Conservation (phyloP, 2,329 filamentous ascomycete species). For the Phialophora verrucosa region DNA sequence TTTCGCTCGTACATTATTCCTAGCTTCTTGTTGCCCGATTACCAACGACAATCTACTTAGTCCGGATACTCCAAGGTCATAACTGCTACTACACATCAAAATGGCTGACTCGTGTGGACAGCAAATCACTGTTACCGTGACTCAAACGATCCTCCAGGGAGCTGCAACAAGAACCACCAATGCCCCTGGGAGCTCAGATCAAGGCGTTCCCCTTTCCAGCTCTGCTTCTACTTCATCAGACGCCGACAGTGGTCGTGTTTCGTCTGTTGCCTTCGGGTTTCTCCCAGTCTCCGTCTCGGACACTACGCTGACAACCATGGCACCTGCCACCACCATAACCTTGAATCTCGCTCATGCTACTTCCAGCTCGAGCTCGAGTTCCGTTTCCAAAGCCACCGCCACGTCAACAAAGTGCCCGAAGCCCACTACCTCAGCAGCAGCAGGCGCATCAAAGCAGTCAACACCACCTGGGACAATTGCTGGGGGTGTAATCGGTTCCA, state of each 20-base stretch:
- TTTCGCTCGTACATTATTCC: not conserved
- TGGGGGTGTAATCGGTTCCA: conserved; percentile 30
- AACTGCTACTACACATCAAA: not conserved
- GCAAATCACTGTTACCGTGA: conserved; percentile 28
- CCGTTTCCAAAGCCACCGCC: not conserved
- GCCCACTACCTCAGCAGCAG: conserved; percentile 1
- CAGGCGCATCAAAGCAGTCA: conserved; percentile 5
- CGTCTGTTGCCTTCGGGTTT: conserved; percentile 6
- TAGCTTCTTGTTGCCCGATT: not conserved
- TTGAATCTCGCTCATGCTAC: conserved; percentile 25
- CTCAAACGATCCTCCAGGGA: conserved; percentile 29
- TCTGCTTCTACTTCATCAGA: not conserved
- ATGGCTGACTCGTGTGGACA: conserved; percentile 21
- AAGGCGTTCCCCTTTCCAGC: not conserved
- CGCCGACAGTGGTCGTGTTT: not conserved
- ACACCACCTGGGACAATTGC: conserved; percentile 29
- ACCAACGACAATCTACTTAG: not conserved
- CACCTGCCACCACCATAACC: conserved; percentile 29
- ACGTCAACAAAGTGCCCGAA: conserved; percentile 20
- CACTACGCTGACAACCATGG: conserved; percentile 19
- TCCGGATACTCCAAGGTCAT: not conserved
- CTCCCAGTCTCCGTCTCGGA: conserved; percentile 10
- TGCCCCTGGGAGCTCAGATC: conserved; percentile 3
- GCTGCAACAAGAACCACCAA: conserved; percentile 28
- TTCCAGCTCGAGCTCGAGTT: conserved; percentile 2